Base-by-base conservation (phyloP, 768 basidiomycete species). In the Mycena rosella region DNA sequence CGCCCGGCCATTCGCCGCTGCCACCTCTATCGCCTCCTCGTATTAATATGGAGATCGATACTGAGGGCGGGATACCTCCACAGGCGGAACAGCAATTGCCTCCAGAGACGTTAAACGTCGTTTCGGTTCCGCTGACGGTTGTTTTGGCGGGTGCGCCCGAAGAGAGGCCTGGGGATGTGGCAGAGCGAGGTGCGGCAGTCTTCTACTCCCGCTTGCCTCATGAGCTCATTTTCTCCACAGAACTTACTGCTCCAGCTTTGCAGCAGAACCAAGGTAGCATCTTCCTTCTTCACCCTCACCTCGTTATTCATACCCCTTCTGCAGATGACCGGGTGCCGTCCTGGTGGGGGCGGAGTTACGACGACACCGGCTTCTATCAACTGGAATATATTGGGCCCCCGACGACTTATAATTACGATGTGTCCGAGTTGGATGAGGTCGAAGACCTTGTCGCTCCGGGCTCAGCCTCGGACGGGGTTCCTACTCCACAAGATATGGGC, bases 351-450 rank as follows among this genome's bases (percentile, higher is more conserved):
- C 62, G 66, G 22, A 71, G 70, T 53, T 71, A 71, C 44, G 70
- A 71, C 29, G 70, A 71, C 29, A 30, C 27, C 8, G 66, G 65
- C 15, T 58, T 67, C 0, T 71, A 71, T 38, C 18, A 68, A 53
- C 66, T 71, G 4, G 70, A 71, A 20, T 71, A 71, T 42, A 49
- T 67, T n/a, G 70, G 60, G 3, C 65, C 45, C 47, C 57, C 61
- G 49, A 11, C 38, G 5, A 40, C 57, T 48, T 18, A 58, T n/a
- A n/a, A n/a, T n/a, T n/a, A n/a, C n/a, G n/a, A n/a, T 9, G 9
- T 18, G 5, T 38, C 57, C 38, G 60, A 63, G 27, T 34, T 45
- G 14, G 53, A 57, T 32, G 68, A 64, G 47, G 49, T 14, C 15
- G 8, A 36, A 15, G 34, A 36, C 34, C 51, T 48, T 18, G 62